Conservation (phyloP, 2,329 filamentous ascomycete genomes). For the Seiridium cupressi region DNA sequence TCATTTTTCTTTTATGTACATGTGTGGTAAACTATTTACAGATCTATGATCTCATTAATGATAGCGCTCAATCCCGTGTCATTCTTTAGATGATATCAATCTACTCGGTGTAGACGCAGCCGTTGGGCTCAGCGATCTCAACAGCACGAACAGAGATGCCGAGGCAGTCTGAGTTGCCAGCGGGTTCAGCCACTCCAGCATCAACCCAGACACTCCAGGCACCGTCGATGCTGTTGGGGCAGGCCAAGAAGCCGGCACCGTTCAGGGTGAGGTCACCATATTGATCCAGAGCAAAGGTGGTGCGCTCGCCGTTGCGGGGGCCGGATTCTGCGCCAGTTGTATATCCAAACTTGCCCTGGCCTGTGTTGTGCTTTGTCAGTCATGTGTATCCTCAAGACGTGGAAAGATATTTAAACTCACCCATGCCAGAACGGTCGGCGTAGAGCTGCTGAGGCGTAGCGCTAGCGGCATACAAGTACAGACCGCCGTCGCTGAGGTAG, state of each 20-base stretch:
- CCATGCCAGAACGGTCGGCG: constrained; percentile 58
- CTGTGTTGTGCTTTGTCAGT: constrained; percentile 21
- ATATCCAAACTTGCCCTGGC: constrained; percentile 54
- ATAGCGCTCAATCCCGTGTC: not conserved
- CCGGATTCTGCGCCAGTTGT: constrained; percentile 39
- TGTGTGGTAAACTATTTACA: no score
- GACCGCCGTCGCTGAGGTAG: constrained; percentile 39
- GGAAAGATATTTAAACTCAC: no score
- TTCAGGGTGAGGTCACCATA: constrained; percentile 44
- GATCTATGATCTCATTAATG: no score
- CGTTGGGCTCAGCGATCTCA: constrained; percentile 26
- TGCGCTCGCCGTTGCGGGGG: constrained; percentile 41
- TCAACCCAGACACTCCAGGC: constrained; percentile 38
- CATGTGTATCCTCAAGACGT: constrained; percentile 22
- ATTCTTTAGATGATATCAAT: not conserved
- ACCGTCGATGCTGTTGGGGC: constrained; percentile 43
- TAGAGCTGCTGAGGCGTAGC: constrained; percentile 45
- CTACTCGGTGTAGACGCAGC: constrained; percentile 31
- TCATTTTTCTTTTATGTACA: no score
- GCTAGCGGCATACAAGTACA: constrained; percentile 46
- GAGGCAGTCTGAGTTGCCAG: constrained; percentile 33
- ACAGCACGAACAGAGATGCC: constrained; percentile 31
- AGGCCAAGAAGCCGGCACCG: constrained; percentile 46
- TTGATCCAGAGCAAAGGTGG: constrained; percentile 44
- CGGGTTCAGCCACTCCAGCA: constrained; percentile 31